phyloP scores from a whole-genome alignment of 2,329 filamentous ascomycete species.

The Botrytis pseudocinerea region DNA sequence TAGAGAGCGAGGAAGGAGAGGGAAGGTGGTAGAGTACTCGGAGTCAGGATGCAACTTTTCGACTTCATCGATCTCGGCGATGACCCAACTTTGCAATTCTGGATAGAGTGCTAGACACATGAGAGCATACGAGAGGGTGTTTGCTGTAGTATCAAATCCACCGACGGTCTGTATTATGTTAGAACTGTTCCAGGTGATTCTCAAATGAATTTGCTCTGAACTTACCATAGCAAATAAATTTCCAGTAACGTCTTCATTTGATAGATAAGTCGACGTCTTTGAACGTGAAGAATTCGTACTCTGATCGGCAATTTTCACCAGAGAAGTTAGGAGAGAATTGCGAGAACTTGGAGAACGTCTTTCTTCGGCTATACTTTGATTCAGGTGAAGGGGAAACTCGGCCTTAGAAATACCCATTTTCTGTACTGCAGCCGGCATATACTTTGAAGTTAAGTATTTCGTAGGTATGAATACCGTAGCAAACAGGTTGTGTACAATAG shows the following conservation, averaged over 20 bases:
- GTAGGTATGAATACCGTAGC: conserved; percentile 14
- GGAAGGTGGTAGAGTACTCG: conserved; percentile 25
- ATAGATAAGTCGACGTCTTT: conserved; percentile 13
- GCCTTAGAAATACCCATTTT: conserved; percentile 1
- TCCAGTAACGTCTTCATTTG: conserved; percentile 26
- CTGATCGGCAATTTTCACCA: conserved; percentile 19
- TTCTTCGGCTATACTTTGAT: conserved; percentile 13
- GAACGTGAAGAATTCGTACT: conserved; percentile 9
- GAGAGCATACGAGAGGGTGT: conserved; percentile 52
- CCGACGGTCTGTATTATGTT: conserved; percentile 41
- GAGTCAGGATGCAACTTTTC: background rate
- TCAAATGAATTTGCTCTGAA: background rate
- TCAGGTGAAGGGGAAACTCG: conserved; percentile 7
- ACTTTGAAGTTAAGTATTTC: background rate
- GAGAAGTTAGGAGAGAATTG: conserved; percentile 12
- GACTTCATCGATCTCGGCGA: conserved; percentile 46
- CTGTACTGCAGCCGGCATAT: background rate
- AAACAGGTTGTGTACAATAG: conserved; percentile 1
- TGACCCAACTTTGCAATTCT: conserved; percentile 53
- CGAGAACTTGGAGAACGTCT: conserved; percentile 25
- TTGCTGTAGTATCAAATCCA: conserved; percentile 52
- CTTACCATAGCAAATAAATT: conserved; percentile 37
- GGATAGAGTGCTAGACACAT: conserved; percentile 49
- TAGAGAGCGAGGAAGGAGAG: conserved; percentile 22
- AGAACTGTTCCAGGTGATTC: background rate